A percentile compares a stretch with the other conserved stretches of the same genome.
These are phyloP conservation scores for Sarcomyxa edulis DNA, from an alignment of 768 basidiomycete species.

Conservation along the genomic window DNA sequence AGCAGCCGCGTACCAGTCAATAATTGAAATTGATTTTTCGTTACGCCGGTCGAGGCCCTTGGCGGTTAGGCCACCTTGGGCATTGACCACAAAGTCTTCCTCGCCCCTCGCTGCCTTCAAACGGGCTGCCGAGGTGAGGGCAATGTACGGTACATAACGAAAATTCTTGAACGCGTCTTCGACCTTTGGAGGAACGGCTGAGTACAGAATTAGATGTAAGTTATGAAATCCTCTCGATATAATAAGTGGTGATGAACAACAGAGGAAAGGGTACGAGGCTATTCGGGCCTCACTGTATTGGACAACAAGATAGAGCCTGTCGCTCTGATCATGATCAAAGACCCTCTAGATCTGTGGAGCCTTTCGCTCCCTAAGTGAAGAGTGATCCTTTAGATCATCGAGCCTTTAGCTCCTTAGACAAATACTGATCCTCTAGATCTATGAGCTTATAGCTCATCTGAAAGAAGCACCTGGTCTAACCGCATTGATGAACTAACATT, in stretches of 20 bases:
- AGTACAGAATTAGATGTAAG: constrained; percentile 1
- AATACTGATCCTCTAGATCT: neutral
- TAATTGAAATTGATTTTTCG: constrained; percentile 12
- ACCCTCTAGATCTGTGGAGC: neutral
- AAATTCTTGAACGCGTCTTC: constrained; percentile 12
- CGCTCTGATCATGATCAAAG: neutral
- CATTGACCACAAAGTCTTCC: constrained; percentile 12
- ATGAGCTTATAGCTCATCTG: neutral
- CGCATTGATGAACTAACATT: no score
- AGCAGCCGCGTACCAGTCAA: constrained; percentile 11
- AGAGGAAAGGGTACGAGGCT: neutral
- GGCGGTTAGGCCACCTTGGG: constrained; percentile 4
- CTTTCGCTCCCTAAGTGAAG: neutral
- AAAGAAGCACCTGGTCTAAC: neutral
- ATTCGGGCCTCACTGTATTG: constrained; percentile 1
- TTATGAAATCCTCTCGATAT: no score
- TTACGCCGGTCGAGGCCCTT: constrained; percentile 13
- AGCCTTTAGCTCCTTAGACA: neutral
- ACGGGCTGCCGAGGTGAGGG: constrained; percentile 10
- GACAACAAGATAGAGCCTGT: neutral
- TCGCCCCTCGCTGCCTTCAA: constrained; percentile 12
- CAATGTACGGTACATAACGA: constrained; percentile 17
- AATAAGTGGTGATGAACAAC: neutral
- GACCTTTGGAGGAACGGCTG: constrained; percentile 15
- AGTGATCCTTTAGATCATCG: neutral